Evolutionary conservation across 164 flowering plant genomes (phyloP), one percentile per base, ranked within the genome.

Genomic region (Paratinospora sagittata): DNA sequence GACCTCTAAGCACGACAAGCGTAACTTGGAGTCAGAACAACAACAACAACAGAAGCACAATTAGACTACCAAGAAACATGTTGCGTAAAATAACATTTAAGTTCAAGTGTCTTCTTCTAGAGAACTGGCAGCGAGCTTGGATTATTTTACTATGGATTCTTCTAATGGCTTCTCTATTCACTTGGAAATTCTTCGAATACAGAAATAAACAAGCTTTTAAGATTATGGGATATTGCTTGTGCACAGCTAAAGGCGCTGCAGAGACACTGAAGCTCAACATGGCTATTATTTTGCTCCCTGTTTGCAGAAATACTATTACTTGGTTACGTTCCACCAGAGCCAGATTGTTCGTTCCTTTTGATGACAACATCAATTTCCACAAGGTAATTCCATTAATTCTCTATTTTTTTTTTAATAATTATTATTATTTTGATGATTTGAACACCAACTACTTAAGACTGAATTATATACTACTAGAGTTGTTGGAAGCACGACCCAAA

Each of bases 231-330:
- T 85, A 90, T 58, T 95, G 99, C 78, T 75, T 92, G 71, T 12
- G 87, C 19, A 85, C 88, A 0, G 97, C 99, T 57, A 95, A 95
- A 76, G 99, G 99, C 5, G 99, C 99, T 11, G 99, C 97, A 0
- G 99, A 95, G 84, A 95, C 97, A 9, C 82, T 95, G 0, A 95
- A 95, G 83, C 82, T 95, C 67, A 95, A 95, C 85, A 95, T 91
- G 99, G 97, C 99, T 67, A 85, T 95, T 47, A 75, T 95, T 58
- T 84, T 95, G 39, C 60, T 92, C 49, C 97, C 99, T 0, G 96
- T 91, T 49, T 92, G 97, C 73, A 86, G 99, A 23, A 92, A 95
- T 78, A 86, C 86, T 1, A 77, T 95, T 19, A 95, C 99, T 6
- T 88, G 91, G 92, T 91, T 95, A 7, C 83, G 99, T 1, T 92